Base-by-base conservation (phyloP, 805 yeast genomes). In the Jamesozyma rosinii region DNA sequence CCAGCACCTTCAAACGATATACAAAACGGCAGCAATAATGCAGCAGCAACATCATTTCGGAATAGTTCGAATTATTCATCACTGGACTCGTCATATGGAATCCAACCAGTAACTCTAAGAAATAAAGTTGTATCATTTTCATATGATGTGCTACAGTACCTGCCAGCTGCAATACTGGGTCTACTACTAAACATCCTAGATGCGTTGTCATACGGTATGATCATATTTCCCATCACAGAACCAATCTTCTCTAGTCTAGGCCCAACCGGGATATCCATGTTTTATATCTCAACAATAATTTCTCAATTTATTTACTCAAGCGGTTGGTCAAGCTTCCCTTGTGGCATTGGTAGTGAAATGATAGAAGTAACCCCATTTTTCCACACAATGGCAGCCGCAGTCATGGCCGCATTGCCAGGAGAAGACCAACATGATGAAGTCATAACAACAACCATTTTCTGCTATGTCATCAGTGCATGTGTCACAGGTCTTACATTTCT, bases 361-460 rank as follows among this genome's bases (percentile, higher is more conserved):
- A 92, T 92, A 51, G 98, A 92, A 62, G 87, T 92, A n/a, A 95
- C 96, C 1, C 98, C 98, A 1, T 92, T 92, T 61, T 90, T 90
- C 69, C 98, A 92, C 58, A 74, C 94, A 2, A 89, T 92, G 95
- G 97, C 97, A 1, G 68, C 75, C 22, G 68, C 81, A 13, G 80
- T 92, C 39, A 68, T 81, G 60, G 58, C 64, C 2, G 38, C 56
- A 1, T 38, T 61, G 35, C 56, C 60, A 11, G 56, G 51, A 4
- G 68, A 71, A 19, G 69, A 85, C 54, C 69, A 72, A 20, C 68
- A 87, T 54, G 81, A 81, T 8, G 78, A 73, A 11, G 74, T 87
- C 4, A 68, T 88, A 30, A 80, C 95, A 1, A 92, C 98, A 0
- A 87, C 96, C 0, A 77, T 92, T 18, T 77, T 87, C 14, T 77